Evolutionary conservation across 371 early-diverging fungal species (phyloP).

Genomic region (Rhizopus arrhizus): DNA sequence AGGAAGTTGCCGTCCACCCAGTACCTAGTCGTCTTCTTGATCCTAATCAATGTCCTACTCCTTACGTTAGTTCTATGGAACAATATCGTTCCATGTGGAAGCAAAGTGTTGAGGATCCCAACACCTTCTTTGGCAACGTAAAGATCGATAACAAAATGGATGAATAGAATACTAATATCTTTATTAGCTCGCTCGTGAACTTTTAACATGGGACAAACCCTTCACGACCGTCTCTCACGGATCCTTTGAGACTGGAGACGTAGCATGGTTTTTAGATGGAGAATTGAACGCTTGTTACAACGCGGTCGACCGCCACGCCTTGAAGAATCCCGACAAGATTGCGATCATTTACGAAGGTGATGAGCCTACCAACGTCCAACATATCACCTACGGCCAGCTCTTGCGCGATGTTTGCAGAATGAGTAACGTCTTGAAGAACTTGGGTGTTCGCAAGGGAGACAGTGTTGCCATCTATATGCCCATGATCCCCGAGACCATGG

Average conservation of each 20-base stretch:
- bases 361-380: conserved; percentile 72
- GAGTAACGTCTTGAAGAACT: conserved; percentile 76
- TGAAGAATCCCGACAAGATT: conserved; percentile 62
- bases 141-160: conserved; percentile 6
- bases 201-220: conserved; percentile 77
- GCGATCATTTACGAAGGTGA: conserved; percentile 94
- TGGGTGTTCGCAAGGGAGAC: conserved; percentile 89
- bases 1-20: conserved; percentile 37
- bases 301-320: conserved; percentile 96
- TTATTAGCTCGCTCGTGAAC: conserved; percentile 62
- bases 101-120: conserved; percentile 78
- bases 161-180: background rate
- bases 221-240: conserved; percentile 71
- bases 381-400: conserved; percentile 85
- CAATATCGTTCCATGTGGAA: conserved; percentile 79
- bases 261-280: conserved; percentile 94
- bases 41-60: conserved; percentile 54
- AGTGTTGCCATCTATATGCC: conserved; percentile 97
- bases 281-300: conserved; percentile 93
- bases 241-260: conserved; percentile 72
- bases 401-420: conserved; percentile 80
- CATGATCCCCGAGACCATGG: conserved; percentile 93
- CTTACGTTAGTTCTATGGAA: conserved; percentile 75
- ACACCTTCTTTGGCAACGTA: conserved; percentile 86
- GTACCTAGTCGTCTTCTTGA: conserved; percentile 63